phyloP scores from a whole-genome alignment of 371 early-diverging fungal genomes.

The Nematocida ausubeli region DNA sequence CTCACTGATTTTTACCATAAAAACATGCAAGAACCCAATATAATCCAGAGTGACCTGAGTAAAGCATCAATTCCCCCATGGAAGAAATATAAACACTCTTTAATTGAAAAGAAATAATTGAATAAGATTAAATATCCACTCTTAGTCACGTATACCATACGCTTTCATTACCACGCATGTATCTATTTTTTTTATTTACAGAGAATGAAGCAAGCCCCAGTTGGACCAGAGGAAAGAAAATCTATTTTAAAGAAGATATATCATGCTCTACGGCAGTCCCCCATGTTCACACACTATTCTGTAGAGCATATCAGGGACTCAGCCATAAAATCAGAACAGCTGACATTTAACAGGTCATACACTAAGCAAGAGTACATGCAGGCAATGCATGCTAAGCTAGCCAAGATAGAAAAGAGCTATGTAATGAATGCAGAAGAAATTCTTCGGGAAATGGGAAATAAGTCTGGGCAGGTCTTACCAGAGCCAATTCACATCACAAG shows the following conservation, averaged over 20 bases:
- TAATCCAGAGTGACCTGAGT: too few relatives aligned
- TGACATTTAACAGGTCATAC: slow-evolving; percentile 52
- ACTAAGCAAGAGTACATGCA: slow-evolving; percentile 63
- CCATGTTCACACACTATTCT: slow-evolving; percentile 60
- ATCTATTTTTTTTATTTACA: slow-evolving; percentile 37
- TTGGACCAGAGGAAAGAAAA: slow-evolving; percentile 62
- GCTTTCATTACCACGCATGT: not conserved
- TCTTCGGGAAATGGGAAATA: slow-evolving; percentile 33
- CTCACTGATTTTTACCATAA: too few relatives aligned
- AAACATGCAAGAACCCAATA: too few relatives aligned
- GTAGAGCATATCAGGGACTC: slow-evolving; percentile 62
- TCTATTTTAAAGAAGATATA: slow-evolving; percentile 62
- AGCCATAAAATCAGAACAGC: slow-evolving; percentile 64
- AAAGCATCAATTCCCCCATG: too few relatives aligned
- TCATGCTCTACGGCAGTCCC: slow-evolving; percentile 63
- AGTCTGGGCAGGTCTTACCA: not conserved
- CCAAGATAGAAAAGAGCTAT: slow-evolving; percentile 59
- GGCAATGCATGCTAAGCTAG: slow-evolving; percentile 60
- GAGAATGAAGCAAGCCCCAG: slow-evolving; percentile 44
- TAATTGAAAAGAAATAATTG: too few relatives aligned
- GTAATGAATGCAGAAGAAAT: slow-evolving; percentile 55
- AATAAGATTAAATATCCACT: too few relatives aligned
- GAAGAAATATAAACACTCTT: too few relatives aligned
- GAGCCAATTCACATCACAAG: not conserved
- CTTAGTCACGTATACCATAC: not conserved